Evolutionary conservation across 2,329 filamentous ascomycete species (phyloP).

Genomic region (Sordariomycetes sp.): DNA sequence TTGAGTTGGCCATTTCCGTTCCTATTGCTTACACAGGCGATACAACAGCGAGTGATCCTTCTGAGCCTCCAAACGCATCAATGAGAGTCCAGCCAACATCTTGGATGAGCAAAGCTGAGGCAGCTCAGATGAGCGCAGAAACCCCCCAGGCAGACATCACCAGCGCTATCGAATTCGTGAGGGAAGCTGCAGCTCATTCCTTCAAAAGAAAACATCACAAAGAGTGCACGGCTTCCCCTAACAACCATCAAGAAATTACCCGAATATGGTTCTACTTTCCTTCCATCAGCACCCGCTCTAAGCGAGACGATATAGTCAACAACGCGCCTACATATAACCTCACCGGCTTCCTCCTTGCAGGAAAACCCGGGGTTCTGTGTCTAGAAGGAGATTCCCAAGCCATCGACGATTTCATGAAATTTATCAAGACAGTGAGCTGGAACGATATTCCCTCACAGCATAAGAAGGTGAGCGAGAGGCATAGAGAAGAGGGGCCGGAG

Average conservation of each 20-base stretch:
- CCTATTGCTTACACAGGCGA: conserved; percentile 15
- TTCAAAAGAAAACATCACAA: neutral
- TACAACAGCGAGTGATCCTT: too few relatives aligned
- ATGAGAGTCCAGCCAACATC: conserved; percentile 36
- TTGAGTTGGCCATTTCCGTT: conserved; percentile 24
- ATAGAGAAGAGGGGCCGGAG: conserved; percentile 24
- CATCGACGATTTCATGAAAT: conserved; percentile 52
- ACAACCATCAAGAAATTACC: conserved; percentile 12
- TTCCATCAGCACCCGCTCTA: conserved; percentile 48
- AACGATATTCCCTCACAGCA: conserved; percentile 52
- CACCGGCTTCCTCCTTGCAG: conserved; percentile 50
- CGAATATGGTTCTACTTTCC: conserved; percentile 57
- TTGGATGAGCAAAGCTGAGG: conserved; percentile 42
- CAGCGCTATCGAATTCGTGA: conserved; percentile 32
- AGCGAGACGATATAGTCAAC: conserved; percentile 46
- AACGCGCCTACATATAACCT: conserved; percentile 41
- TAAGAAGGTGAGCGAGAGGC: conserved; percentile 52
- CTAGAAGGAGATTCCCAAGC: conserved; percentile 35
- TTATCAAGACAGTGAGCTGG: conserved; percentile 56
- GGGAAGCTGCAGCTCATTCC: conserved; percentile 18
- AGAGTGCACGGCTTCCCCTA: neutral
- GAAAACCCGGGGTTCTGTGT: conserved; percentile 47
- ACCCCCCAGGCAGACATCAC: conserved; percentile 35
- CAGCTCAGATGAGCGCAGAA: conserved; percentile 23
- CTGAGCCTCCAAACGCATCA: conserved; percentile 29